Base-by-base conservation (phyloP, 1,284 basidiomycete species). In the Puccinia coronata region DNA sequence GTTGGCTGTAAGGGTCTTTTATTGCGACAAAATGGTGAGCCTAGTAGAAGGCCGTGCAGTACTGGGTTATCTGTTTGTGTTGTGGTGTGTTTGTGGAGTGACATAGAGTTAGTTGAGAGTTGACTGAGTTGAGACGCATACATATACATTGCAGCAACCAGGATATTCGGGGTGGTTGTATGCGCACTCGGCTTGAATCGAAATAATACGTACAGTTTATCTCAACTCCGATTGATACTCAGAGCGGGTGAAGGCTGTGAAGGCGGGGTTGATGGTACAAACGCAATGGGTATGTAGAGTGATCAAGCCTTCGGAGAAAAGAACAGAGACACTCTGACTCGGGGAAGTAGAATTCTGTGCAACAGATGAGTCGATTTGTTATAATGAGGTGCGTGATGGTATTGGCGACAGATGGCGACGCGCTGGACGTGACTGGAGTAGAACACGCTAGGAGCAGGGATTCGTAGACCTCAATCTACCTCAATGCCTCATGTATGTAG, bases 111-210 rank as follows among this genome's bases (percentile, higher is more conserved):
- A 12, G 59, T 61, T 8, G 25, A 59, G 20, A 59, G 28, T 59
- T 28, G 25, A 25, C 55, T 28, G 16, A 12, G 6, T 61, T 20
- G 59, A 28, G 12, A 36, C 14, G 16, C 59, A 18, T 18, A 61
- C 9, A 61, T 36, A n/a, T n/a, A n/a, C n/a, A n/a, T n/a, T n/a
- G n/a, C n/a, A 61, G 59, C 59, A 61, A 61, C 59, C 59, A 61
- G 59, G 59, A 61, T 61, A 20, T 9, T 65, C n/a, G 39, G 36
- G 41, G n/a, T n/a, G 61, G 16, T 20, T 65, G 36, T 65, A 65
- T 65, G 61, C 61, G 61, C 61, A 65, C 61, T 65, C 18, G 20
- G 61, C 61, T 41, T 41, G 36, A n/a, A 25, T 23, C 36, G 31
- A 36, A 36, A 61, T 61, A n/a, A n/a, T n/a, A n/a, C n/a, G n/a